phyloP scores from a whole-genome alignment of 495 filamentous ascomycete genomes.

The Xylaria bambusicola region DNA sequence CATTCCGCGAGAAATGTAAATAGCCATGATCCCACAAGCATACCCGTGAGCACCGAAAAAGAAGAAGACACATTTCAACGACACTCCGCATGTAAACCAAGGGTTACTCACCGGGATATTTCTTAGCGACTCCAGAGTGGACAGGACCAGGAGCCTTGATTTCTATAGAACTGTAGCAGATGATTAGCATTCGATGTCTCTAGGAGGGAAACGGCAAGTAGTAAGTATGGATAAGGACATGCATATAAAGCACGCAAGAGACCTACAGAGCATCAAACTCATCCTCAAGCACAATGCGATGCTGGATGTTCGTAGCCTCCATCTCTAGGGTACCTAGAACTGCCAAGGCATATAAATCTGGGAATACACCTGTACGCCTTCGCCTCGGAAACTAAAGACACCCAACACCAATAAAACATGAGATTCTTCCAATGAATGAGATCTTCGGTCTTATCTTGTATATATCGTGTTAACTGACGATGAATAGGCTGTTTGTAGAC shows the following conservation, averaged over 20 bases:
- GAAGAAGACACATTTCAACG: not conserved
- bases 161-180: slow-evolving; percentile 28
- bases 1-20: not conserved
- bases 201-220: not conserved
- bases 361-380: no score
- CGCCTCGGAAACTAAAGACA: no score
- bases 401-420: no score
- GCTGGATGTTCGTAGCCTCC: slow-evolving; percentile 36
- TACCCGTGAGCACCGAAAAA: not conserved
- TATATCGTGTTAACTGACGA: no score
- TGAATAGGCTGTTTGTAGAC: no score
- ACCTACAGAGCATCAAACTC: slow-evolving; percentile 53
- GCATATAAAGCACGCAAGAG: not conserved
- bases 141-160: slow-evolving; percentile 25
- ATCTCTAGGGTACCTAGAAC: slow-evolving; percentile 16
- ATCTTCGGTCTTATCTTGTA: no score
- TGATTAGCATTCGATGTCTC: slow-evolving; percentile 7
- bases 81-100: not conserved
- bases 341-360: no score
- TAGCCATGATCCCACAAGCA: not conserved
- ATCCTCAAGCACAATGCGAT: slow-evolving; percentile 44
- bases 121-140: slow-evolving; percentile 27
- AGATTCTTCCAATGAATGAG: no score
- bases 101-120: slow-evolving; percentile 45
- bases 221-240: not conserved